Evolutionary conservation across 2,329 filamentous ascomycete species (phyloP), one percentile per base, ranked within the genome.

Genomic region (Pseudogymnoascus pannorum): DNA sequence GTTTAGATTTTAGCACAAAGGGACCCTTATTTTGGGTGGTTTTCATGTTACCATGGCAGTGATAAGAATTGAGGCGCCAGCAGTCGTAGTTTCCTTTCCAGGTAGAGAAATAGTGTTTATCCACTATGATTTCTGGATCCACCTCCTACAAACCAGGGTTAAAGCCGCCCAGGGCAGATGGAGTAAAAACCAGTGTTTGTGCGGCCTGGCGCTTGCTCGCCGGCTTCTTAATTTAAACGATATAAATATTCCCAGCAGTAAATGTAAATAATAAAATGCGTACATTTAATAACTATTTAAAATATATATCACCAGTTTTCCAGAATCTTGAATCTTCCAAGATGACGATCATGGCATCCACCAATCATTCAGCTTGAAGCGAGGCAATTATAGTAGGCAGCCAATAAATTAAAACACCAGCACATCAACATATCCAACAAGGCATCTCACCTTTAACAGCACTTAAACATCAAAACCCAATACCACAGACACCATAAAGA

Each of bases 321-420:
- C 42, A 48, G 42, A 26, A 26, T 48, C 42, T 26, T 48, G 42
- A 48, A 48, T 48, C 42, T 22, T 48, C 42, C 42, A 26, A 12
- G 20, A 48, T 48, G 42, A 48, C 42, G 42, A 26, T 26, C 14
- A 16, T 48, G 12, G 5, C 12, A 48, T 26, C 42, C 22, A 5
- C 42, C 42, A 48, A 48, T 48, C 42, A 48, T 26, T 1, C 22
- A 48, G 42, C 42, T 48, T 26, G 42, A 48, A 48, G 42, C 42
- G 42, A 48, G 42, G 42, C 11, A 48, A 48, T n/a, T 48, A 48
- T 48, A 48, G 42, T 26, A 48, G 42, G 42, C 42, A 48, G 22
- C 42, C 42, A 48, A 48, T 48, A 48, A 48, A 26, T 26, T 9
- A 20, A 48, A 48, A 48, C 42, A 48, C 42, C 42, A 48, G 14